Evolutionary conservation across 495 filamentous ascomycete genomes (phyloP), one percentile per base, ranked within the genome.

Genomic region (Hypoxylon cercidicola): DNA sequence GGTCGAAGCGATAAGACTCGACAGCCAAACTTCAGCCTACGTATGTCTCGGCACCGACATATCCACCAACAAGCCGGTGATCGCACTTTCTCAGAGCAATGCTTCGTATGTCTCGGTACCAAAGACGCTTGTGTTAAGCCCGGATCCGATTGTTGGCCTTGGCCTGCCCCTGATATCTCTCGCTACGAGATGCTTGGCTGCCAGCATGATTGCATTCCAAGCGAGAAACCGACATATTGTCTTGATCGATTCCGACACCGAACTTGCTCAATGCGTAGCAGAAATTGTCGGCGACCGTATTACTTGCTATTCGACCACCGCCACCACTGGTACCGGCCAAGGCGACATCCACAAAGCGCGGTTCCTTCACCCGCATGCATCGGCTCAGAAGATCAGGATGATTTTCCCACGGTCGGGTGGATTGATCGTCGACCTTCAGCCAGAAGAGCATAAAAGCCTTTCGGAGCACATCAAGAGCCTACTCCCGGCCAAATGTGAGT

Each of bases 181-280:
- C 13, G n/a, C 56, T 39, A 47, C 67, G 30, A 71, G 77, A 40
- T 77, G 75, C 19, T 20, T 77, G 5, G 21, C 55, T 0, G 70
- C 64, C 0, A 35, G 72, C 13, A 55, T 52, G 1, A 64, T 77
- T 7, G 48, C 44, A 4, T 19, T 13, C 11, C 13, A 18, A n/a
- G 53, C 54, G n/a, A 6, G 45, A 4, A 28, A 47, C n/a, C 58
- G 37, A 30, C 16, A 32, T 5, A 15, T 78, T 6, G 23, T 78
- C 16, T 47, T 81, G 3, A 51, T 80, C 13, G 74, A 76, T 1
- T 62, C 79, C 0, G 79, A 81, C 44, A n/a, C 40, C 0, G 47
- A 73, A 21, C 68, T 80, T 18, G 30, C 64, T 16, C 48, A 69
- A 12, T 75, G 69, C 10, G 37, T 74, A 8, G 41, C 64, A 45